A percentile compares a stretch with the other conserved stretches of the same genome.
These are phyloP conservation scores for Annulohypoxylon moriforme DNA, from an alignment of 495 filamentous ascomycete genomes.

Conservation along the genomic window DNA sequence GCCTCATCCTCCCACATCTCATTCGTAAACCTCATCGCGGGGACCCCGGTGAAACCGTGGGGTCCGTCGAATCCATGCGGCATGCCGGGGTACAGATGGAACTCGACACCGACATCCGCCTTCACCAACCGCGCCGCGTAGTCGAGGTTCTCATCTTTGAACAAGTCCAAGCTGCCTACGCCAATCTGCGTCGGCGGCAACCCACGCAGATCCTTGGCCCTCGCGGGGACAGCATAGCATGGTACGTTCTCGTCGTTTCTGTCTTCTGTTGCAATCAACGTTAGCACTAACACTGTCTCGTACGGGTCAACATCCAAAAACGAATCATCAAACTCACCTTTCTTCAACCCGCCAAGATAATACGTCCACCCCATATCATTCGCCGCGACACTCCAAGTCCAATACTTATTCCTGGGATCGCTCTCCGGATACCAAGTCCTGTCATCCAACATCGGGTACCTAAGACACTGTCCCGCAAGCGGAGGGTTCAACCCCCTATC, in stretches of 20 bases:
- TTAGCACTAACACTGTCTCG: background rate
- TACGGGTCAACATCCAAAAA: background rate
- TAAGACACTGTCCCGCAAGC: conserved; percentile 48
- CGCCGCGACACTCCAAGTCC: conserved; percentile 49
- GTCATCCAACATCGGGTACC: conserved; percentile 60
- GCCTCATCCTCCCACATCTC: conserved; percentile 13
- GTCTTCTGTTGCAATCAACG: background rate
- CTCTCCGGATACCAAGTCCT: conserved; percentile 40
- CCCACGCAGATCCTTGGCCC: conserved; percentile 47
- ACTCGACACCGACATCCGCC: conserved; percentile 56
- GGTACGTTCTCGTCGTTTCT: conserved; percentile 35
- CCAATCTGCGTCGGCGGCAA: conserved; percentile 55
- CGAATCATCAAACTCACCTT: background rate
- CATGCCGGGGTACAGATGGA: conserved; percentile 63
- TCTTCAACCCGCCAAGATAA: conserved; percentile 31
- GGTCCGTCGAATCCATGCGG: conserved; percentile 61
- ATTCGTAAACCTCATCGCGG: conserved; percentile 6
- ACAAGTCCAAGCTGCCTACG: conserved; percentile 54
- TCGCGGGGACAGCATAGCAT: conserved; percentile 49
- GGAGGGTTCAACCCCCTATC: conserved; percentile 46
- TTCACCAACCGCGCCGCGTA: conserved; percentile 54
- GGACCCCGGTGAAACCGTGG: conserved; percentile 56
- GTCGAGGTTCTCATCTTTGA: conserved; percentile 57
- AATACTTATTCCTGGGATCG: conserved; percentile 40
- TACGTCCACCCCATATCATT: conserved; percentile 52